Conservation (phyloP, 768 basidiomycete species). For the Polyporus arcularius region DNA sequence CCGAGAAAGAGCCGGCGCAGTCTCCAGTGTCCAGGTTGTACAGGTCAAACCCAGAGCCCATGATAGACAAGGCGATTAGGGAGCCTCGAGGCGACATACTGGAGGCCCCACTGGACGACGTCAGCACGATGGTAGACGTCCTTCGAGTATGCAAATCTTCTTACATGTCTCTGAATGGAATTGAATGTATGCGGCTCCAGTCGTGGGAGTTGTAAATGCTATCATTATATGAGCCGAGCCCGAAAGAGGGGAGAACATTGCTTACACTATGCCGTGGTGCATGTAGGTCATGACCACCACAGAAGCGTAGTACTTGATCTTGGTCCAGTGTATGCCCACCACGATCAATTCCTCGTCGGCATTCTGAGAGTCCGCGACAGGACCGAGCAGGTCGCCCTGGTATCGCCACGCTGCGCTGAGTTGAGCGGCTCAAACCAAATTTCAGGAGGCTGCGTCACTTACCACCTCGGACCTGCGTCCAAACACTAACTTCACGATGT, state of each 20-base stretch:
- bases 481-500: background rate
- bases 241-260: no score
- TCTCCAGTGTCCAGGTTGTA: background rate
- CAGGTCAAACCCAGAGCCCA: background rate
- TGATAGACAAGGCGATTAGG: background rate
- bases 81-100: background rate
- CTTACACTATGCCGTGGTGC: background rate
- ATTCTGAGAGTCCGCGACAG: background rate
- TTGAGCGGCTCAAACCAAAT: background rate
- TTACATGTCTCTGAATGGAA: background rate
- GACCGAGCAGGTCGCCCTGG: background rate
- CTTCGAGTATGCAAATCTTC: no score
- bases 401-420: background rate
- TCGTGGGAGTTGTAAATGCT: background rate
- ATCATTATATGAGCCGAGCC: background rate
- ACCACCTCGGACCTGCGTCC: background rate
- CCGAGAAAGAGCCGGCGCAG: background rate
- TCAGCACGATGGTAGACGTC: no score
- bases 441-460: background rate
- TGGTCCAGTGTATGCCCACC: conserved; percentile 1
- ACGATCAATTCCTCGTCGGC: background rate
- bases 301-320: background rate
- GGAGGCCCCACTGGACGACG: background rate
- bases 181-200: background rate
- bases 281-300: background rate